Conservation (phyloP, 208 protist genomes). For the Crithidia mellificae region DNA sequence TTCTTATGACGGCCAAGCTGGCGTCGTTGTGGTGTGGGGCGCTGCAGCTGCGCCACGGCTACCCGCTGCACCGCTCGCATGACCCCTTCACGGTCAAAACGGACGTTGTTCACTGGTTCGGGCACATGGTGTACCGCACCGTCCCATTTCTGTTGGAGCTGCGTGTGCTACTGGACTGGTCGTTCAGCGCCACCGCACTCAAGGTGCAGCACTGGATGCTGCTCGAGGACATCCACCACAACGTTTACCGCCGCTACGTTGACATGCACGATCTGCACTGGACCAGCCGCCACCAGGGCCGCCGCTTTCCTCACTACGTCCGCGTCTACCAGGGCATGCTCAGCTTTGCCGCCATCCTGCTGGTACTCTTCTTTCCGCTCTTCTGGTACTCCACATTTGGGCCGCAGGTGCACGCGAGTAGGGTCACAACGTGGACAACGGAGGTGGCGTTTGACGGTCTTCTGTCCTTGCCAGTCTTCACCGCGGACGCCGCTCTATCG, state of each 20-base stretch:
- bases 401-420: slow-evolving; percentile 52
- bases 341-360: slow-evolving; percentile 55
- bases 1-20: slow-evolving; percentile 41
- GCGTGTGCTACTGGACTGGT: slow-evolving; percentile 79
- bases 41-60: slow-evolving; percentile 55
- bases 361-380: slow-evolving; percentile 61
- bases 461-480: slow-evolving; percentile 20
- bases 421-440: slow-evolving; percentile 32
- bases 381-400: slow-evolving; percentile 84
- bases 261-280: slow-evolving; percentile 62
- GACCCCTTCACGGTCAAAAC: slow-evolving; percentile 56
- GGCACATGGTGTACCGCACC: slow-evolving; percentile 48
- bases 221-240: slow-evolving; percentile 76
- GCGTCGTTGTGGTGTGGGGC: slow-evolving; percentile 52
- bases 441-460: slow-evolving; percentile 20
- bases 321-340: slow-evolving; percentile 60
- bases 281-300: slow-evolving; percentile 44
- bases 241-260: slow-evolving; percentile 61
- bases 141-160: slow-evolving; percentile 83
- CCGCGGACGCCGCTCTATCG: slow-evolving; percentile 8
- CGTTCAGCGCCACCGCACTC: slow-evolving; percentile 59
- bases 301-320: slow-evolving; percentile 47
- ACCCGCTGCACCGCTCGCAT: slow-evolving; percentile 51
- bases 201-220: slow-evolving; percentile 81
- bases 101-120: slow-evolving; percentile 52